These are phyloP conservation scores for Macrophomina tecta DNA, from an alignment of 2,329 filamentous ascomycete species.

Conservation along the genomic window DNA sequence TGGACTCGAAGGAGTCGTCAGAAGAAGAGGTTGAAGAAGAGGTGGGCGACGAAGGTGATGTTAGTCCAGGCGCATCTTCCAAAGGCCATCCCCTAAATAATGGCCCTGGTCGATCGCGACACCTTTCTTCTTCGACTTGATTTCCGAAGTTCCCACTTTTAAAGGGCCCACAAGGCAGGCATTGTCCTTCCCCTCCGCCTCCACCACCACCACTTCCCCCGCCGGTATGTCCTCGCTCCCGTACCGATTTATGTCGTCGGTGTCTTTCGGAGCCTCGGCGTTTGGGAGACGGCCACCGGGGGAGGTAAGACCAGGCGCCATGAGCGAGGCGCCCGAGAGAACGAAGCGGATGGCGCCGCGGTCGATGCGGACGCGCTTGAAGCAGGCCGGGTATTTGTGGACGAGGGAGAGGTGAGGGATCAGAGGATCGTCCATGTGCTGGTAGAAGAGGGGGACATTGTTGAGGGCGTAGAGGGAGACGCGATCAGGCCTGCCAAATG, in stretches of 20 bases:
- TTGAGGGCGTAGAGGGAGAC: conserved; percentile 87
- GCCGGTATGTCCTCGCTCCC: conserved; percentile 72
- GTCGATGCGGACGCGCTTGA: conserved; percentile 88
- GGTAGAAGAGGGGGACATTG: conserved; percentile 83
- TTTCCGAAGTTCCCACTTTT: conserved; percentile 85
- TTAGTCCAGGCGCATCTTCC: conserved; percentile 71
- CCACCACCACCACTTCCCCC: conserved; percentile 85
- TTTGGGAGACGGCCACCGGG: conserved; percentile 79
- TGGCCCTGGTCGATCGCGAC: conserved; percentile 93
- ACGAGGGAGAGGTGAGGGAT: conserved; percentile 89
- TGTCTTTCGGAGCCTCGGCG: conserved; percentile 47
- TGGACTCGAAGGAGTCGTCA: conserved; percentile 20
- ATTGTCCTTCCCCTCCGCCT: conserved; percentile 91
- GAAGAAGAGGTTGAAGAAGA: conserved; percentile 13
- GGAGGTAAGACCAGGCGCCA: conserved; percentile 92
- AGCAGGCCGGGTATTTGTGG: conserved; percentile 84
- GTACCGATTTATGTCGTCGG: conserved; percentile 48
- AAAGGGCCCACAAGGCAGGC: conserved; percentile 87
- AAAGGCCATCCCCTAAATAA: conserved; percentile 92
- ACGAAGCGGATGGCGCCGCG: conserved; percentile 97
- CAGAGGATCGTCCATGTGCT: conserved; percentile 77
- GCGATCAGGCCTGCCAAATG: conserved; percentile 71
- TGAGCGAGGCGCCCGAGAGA: conserved; percentile 88
- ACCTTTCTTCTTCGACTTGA: conserved; percentile 93
- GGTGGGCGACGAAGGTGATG: conserved; percentile 22